Base-by-base conservation (phyloP, 1,284 basidiomycete genomes). In the Blastosporella zonata region DNA sequence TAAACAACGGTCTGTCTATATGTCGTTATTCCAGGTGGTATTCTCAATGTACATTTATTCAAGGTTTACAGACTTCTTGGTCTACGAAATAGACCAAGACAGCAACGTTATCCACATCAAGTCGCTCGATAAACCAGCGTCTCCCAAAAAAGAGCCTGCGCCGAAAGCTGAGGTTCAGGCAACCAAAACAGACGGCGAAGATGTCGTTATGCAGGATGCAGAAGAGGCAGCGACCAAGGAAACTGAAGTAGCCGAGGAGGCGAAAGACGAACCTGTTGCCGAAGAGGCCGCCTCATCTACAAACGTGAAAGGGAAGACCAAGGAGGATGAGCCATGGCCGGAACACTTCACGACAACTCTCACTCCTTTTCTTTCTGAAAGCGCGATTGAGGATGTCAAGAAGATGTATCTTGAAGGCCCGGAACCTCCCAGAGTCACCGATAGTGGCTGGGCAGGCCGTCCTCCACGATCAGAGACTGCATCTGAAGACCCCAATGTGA, bases 1-100 rank as follows among this genome's bases (percentile, higher is more conserved):
- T 66, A 97, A 97, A 69, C 93, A 97, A 69, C 77, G 93, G 93
- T 93, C 53, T 53, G 49, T 44, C 15, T 10, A 42, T 36, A 36
- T 41, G 39, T 23, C 25, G 35, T 42, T 34, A 42, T 22, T 48
- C 35, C 34, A 47, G 33, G 22, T 33, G 35, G 17, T 33, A 37
- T 43, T 38, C 15, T 47, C 12, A 44, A 33, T 38, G 45, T 52
- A 46, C 50, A 46, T 46, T 29, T 39, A 20, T 12, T 54, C 22
- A 55, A 96, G 94, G 59, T 97, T 97, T 65, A 94, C 93, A 31
- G 94, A 97, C 68, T 97, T 97, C 64, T 62, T 97, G 55, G 94
- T 97, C 21, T 88, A 81, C 62, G 94, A 97, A 69, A 85, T 97
- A 36, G 83, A 90, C 57, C 75, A 84, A 48, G 83, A 90, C 55